Evolutionary conservation across 202 grass and related monocot species (phyloP), one percentile per base, ranked within the genome.

Genomic region (Carex arenaria): DNA sequence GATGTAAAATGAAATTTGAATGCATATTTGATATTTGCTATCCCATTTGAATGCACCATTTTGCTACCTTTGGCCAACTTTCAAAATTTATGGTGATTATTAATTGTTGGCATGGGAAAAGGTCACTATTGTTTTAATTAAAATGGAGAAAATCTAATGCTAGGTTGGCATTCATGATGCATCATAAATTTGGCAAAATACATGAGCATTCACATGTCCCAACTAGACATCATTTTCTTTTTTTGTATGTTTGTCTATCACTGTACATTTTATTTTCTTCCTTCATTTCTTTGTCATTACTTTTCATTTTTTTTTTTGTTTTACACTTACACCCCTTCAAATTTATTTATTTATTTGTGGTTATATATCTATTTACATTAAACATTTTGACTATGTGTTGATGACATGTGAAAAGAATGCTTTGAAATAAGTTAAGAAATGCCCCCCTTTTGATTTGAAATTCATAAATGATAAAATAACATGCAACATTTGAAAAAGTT

Each of bases 171-270:
- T 80, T 80, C 10, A 80, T 60, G 32, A 80, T 60, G 51, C 54
- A 80, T 62, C 54, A 62, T 43, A 62, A 45, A 43, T 80, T 80
- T 47, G 52, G 57, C 78, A 64, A 22, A 80, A 80, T 59, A 80
- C 19, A 64, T 64, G 55, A 79, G 28, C 15, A 38, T 79, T 79
- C 54, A 61, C 76, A 79, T 79, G 76, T 61, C 76, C 72, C 52
- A 56, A 32, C 47, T 57, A 56, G 5, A 47, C 47, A 77, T 77
- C 72, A 26, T 77, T 77, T 77, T 56, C 34, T 54, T 55, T 64
- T 64, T 64, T 64, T 22, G 2, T 40, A 13, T 67, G 32, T 40
- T 68, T 40, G 34, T 15, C 8, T 32, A 68, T 68, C 65, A 40
- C 13, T 68, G 12, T 14, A 68, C 15, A 40, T 40, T 68, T 68